Evolutionary conservation across 2,329 filamentous ascomycete species (phyloP).

Genomic region (Xylaria polymorpha): DNA sequence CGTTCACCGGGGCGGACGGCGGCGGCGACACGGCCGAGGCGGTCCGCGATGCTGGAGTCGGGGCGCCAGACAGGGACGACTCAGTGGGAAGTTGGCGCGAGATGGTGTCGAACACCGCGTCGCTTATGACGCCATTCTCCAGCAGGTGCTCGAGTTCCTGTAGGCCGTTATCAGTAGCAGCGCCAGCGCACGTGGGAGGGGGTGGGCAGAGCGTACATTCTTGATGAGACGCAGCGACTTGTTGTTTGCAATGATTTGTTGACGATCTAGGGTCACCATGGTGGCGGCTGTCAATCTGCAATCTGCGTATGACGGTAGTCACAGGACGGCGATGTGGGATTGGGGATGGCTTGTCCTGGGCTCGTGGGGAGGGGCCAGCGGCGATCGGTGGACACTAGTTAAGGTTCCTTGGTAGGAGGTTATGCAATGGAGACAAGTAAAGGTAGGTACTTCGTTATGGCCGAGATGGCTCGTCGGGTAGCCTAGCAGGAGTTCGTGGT

Average conservation of each 20-base stretch:
- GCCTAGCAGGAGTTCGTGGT: not conserved
- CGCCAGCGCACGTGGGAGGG: not conserved
- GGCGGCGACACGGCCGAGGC: constrained; percentile 50
- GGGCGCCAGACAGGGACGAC: constrained; percentile 66
- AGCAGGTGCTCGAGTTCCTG: constrained; percentile 92
- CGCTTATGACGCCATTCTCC: constrained; percentile 82
- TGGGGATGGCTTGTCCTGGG: not conserved
- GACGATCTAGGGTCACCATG: constrained; percentile 64
- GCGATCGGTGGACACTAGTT: not conserved
- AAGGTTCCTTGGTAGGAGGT: not conserved
- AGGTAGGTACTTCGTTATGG: not conserved
- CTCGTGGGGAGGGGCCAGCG: not conserved
- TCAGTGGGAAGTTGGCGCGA: constrained; percentile 79
- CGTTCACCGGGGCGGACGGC: constrained; percentile 46
- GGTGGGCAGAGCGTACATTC: constrained; percentile 68
- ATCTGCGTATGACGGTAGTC: not conserved
- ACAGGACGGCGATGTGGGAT: not conserved
- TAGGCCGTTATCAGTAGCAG: constrained; percentile 5
- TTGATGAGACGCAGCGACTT: constrained; percentile 89
- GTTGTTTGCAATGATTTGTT: constrained; percentile 76
- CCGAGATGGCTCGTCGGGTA: not conserved
- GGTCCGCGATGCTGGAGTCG: constrained; percentile 54
- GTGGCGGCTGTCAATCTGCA: constrained; percentile 35
- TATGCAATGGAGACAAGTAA: no score
- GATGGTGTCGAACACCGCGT: constrained; percentile 80